Evolutionary conservation across 352 stramenopile genomes (phyloP), one percentile per base, ranked within the genome.

Genomic region (Pythium volutum): DNA sequence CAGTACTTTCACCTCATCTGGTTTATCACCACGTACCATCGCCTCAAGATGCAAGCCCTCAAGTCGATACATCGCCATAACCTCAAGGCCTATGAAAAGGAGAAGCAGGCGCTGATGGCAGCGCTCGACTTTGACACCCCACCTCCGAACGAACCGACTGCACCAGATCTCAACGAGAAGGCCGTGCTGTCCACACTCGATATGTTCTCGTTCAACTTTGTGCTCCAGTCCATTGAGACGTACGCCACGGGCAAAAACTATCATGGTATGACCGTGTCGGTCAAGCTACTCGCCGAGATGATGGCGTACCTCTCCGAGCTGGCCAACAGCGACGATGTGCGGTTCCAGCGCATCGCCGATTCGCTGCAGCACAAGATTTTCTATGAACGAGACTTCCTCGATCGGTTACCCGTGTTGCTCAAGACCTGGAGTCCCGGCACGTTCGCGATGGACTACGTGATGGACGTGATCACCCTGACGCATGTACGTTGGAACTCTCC

Each of bases 151-250:
- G 27, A 67, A 25, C 73, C 77, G 4, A 51, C 70, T 25, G 86
- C 81, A 49, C 80, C 82, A 16, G 64, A 70, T 5, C 84, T 86
- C 25, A 75, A 92, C 56, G 84, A 93, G 52, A 93, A 93, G 58
- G 79, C 84, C 1, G 81, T 93, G 54, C 70, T 95, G 27, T 87
- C 84, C 20, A 93, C 86, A 11, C 70, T 95, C 45, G 86, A 95
- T 75, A 95, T 95, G 86, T 95, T 95, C 64, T 95, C 86, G 11
- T 95, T 95, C 73, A 95, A 95, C 59, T 95, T 95, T 48, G 81
- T 95, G 16, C 74, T 95, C 0, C 86, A 95, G 56, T 95, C 86
- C 23, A 89, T 95, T 46, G 86, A 95, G 68, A 93, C 77, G 42
- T 95, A 91, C 51, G 84, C 80, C 7, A 80, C 70, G 25, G 71